Percentiles rank a stretch among this genome's conserved stretches.
Evolutionary conservation across 108 stramenopile genomes (phyloP).

Genomic region (Skeletonema grethae): DNA sequence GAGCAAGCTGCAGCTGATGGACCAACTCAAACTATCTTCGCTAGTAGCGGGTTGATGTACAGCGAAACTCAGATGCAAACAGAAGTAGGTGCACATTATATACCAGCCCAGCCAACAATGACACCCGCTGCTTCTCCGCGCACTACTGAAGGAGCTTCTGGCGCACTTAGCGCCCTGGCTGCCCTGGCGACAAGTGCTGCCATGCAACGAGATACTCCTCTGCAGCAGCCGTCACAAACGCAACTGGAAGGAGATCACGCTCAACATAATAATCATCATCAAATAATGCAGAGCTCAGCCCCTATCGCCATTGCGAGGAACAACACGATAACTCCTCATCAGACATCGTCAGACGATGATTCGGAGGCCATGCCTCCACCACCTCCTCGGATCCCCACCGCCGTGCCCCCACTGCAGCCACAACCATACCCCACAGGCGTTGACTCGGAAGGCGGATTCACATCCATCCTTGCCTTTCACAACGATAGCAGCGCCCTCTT

Average conservation of each 20-base stretch:
- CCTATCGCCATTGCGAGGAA: not conserved
- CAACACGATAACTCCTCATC: slow-evolving; percentile 22
- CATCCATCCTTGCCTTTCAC: slow-evolving; percentile 13
- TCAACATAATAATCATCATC: not conserved
- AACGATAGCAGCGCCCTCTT: slow-evolving; percentile 1
- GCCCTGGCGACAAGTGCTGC: slow-evolving; percentile 2
- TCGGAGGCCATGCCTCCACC: slow-evolving; percentile 74
- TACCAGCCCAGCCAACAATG: slow-evolving; percentile 3
- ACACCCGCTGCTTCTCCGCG: not conserved
- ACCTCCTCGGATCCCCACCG: slow-evolving; percentile 38
- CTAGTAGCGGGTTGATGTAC: not conserved
- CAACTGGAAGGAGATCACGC: not conserved
- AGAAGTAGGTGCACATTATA: not conserved
- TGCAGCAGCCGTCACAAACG: too few species aligned
- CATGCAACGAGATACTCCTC: not conserved
- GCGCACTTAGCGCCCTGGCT: not conserved
- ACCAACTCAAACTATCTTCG: not conserved
- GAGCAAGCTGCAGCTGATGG: not conserved
- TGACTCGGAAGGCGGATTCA: not conserved
- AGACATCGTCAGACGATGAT: slow-evolving; percentile 59
- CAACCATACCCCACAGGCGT: not conserved
- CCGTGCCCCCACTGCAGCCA: not conserved
- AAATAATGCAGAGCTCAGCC: not conserved
- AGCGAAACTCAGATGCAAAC: not conserved
- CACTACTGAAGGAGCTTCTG: not conserved